Base-by-base conservation (phyloP, 306 rosid species). In the Dryas alaskensis region DNA sequence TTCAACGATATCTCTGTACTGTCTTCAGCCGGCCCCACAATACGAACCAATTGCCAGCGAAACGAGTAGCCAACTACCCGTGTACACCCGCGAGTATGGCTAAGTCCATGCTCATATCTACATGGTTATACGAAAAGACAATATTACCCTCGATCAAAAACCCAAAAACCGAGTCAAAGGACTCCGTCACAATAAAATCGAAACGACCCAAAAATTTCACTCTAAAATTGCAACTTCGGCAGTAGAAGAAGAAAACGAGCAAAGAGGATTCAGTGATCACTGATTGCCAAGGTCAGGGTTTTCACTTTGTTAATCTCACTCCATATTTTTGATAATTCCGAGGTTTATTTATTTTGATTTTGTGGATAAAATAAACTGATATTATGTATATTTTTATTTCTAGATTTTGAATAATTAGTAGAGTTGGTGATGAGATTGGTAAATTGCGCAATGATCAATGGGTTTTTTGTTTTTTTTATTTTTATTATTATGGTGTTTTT, bases 131-230 rank as follows among this genome's bases (percentile, higher is more conserved):
- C 0, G n/a, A 60, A 86, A 82, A 75, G 88, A 86, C 92, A 25
- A 55, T 22, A 4, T 1, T 82, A 25, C 80, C 93, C 96, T 79
- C 77, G 17, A 50, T 60, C 72, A 70, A 85, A 79, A 73, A 40
- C 45, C 87, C 55, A 54, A 74, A 69, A 70, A 80, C 88, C 81
- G 88, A 87, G 94, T 92, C 98, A 92, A 87, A 86, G 83, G 86
- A 85, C 81, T 76, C 57, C 77, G 81, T 84, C 83, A 74, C 87
- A 80, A 85, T 79, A 85, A 82, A 87, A 88, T 84, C 89, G 92
- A 83, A 84, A 43, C 81, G 84, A 22, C 74, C 64, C 70, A 31
- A 69, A 52, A 4, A 40, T 82, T 79, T 81, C 82, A 48, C 67
- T 92, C 87, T 83, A 78, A 22, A 84, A 46, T 81, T 79, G 86